Conservation (phyloP, 2,329 filamentous ascomycete genomes). For the Aspergillus quadricinctus region DNA sequence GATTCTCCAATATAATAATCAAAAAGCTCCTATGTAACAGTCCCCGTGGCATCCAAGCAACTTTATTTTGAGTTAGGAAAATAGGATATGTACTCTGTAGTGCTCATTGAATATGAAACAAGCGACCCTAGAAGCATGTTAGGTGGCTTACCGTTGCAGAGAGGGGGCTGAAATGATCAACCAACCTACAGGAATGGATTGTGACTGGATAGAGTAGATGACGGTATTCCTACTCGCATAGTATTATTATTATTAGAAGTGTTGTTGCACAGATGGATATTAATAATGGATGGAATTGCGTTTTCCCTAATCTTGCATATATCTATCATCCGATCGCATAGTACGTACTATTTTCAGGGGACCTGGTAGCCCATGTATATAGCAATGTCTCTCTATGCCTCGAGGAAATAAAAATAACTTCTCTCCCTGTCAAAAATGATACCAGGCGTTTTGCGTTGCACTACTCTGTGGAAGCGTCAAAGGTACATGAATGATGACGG, state of each 20-base stretch:
- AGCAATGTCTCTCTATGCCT: not conserved
- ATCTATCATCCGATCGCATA: not conserved
- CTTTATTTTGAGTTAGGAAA: slow-evolving; percentile 3
- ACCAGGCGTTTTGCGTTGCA: not conserved
- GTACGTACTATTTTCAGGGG: not conserved
- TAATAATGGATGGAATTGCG: not conserved
- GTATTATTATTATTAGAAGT: not conserved
- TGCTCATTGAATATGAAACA: slow-evolving; percentile 8
- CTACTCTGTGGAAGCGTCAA: not conserved
- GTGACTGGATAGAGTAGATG: not conserved
- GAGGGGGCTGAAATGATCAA: slow-evolving; percentile 5
- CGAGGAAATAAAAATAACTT: not conserved
- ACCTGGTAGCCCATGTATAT: not conserved
- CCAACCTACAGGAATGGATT: not conserved
- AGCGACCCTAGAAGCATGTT: not conserved
- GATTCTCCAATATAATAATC: not conserved
- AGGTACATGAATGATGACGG: not conserved
- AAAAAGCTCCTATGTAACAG: not conserved
- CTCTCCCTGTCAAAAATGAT: not conserved
- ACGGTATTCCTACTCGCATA: not conserved
- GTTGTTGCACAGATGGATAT: not conserved
- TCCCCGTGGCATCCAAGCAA: not conserved
- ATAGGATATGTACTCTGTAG: not conserved
- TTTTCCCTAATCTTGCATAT: not conserved
- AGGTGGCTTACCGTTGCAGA: slow-evolving; percentile 7